phyloP scores from a whole-genome alignment of 2,329 filamentous ascomycete species.

The Fusarium heterosporum region DNA sequence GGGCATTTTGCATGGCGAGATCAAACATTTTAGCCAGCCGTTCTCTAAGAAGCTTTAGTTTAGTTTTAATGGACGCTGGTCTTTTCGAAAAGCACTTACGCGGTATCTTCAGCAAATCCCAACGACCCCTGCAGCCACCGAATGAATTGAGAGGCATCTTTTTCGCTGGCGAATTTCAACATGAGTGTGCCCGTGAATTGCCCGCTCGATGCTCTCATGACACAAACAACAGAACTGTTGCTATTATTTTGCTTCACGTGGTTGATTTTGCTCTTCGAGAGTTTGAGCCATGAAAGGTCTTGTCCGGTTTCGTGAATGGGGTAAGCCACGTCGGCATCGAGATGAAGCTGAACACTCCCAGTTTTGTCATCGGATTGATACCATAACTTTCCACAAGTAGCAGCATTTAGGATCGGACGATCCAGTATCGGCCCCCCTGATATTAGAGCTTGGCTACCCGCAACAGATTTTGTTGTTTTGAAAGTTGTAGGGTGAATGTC shows the following conservation, averaged over 20 bases:
- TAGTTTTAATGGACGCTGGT: no score
- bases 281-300: slow-evolving; percentile 39
- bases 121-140: slow-evolving; percentile 26
- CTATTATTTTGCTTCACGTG: slow-evolving; percentile 28
- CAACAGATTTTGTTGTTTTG: neutral
- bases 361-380: slow-evolving; percentile 1
- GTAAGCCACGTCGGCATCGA: slow-evolving; percentile 13
- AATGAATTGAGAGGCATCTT: slow-evolving; percentile 27
- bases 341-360: slow-evolving; percentile 9
- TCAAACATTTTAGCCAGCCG: slow-evolving; percentile 26
- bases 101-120: neutral
- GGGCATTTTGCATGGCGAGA: slow-evolving; percentile 1
- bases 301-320: neutral
- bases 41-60: slow-evolving; percentile 28
- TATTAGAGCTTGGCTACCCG: neutral
- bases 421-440: neutral
- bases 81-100: slow-evolving; percentile 27
- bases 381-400: slow-evolving; percentile 40
- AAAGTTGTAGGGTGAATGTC: slow-evolving; percentile 48
- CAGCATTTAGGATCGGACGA: slow-evolving; percentile 35
- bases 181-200: slow-evolving; percentile 21
- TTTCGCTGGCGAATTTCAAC: slow-evolving; percentile 36
- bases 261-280: slow-evolving; percentile 32
- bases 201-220: slow-evolving; percentile 39
- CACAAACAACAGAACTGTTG: slow-evolving; percentile 32